Base-by-base conservation (phyloP, 176 grass and related monocot species). In the Oryza brachyantha region DNA sequence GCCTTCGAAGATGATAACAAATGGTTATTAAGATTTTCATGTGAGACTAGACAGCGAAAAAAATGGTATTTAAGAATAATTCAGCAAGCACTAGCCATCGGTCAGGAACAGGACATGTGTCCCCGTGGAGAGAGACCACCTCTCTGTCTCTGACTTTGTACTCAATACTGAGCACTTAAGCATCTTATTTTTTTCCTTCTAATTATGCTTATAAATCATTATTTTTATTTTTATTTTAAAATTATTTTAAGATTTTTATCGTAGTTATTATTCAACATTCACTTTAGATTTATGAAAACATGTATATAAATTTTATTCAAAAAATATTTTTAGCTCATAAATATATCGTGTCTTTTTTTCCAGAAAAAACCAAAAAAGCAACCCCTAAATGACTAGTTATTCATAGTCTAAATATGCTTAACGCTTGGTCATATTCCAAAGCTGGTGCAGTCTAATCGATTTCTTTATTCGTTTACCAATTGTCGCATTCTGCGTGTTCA, bases 371-470 rank as follows among this genome's bases (percentile, higher is more conserved):
- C n/a, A n/a, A n/a, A n/a, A n/a, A n/a, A n/a, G n/a, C n/a, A n/a
- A n/a, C n/a, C n/a, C n/a, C n/a, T n/a, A n/a, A n/a, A n/a, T n/a
- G 5, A 39, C 43, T 37, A 36, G 35, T 8, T 32, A 13, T 39
- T 57, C 43, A 25, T 59, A 54, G 45, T 84, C 57, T 25, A 72
- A 32, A 29, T 43, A 78, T 46, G 82, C 55, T 34, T 52, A 40
- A 46, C 36, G 3, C 24, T 32, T 32, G 42, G 74, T 78, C 65
- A 0, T 27, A 45, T 71, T 48, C 82, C 65, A 70, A 70, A 59
- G 66, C 1, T 17, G 14, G n/a, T 14, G 40, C 39, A 24, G 14
- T 10, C 55, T 29, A 52, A 45, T 37, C 5, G 5, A 28, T 7
- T 9, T 73, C 3, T 57, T 54, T 42, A 70, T 76, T 43, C 65